Evolutionary conservation across 106 monocot genomes (phyloP).

Genomic region (Dactylorhiza incarnata): DNA sequence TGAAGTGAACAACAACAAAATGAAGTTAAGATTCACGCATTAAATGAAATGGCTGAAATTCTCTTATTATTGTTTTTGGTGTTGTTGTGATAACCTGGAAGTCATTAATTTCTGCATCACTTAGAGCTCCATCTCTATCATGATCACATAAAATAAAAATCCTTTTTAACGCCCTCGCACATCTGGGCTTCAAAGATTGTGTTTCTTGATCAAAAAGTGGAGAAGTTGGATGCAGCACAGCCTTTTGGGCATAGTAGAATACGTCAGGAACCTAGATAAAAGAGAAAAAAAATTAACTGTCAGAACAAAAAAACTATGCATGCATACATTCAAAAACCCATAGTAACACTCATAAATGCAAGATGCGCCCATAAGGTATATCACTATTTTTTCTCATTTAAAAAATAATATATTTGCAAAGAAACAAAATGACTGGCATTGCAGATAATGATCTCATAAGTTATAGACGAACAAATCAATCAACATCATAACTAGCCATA

Average conservation of each 20-base stretch:
- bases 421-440: too few relatives aligned
- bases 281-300: background rate
- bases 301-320: background rate
- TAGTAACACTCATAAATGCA: background rate
- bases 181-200: constrained; percentile 74
- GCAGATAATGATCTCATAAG: background rate
- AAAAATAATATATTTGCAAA: background rate
- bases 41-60: background rate
- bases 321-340: background rate
- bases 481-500: background rate
- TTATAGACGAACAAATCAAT: background rate
- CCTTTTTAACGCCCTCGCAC: constrained; percentile 84
- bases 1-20: constrained; percentile 7
- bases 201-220: constrained; percentile 94
- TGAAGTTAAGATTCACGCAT: background rate
- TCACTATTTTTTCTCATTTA: background rate
- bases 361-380: background rate
- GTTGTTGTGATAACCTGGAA: constrained; percentile 53
- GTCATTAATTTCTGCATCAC: constrained; percentile 80
- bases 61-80: too few relatives aligned
- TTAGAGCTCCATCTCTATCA: constrained; percentile 88
- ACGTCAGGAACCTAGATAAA: constrained; percentile 69
- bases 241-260: constrained; percentile 95
- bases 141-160: constrained; percentile 92
- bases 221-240: constrained; percentile 90